Evolutionary conservation across 768 basidiomycete genomes (phyloP), one percentile per base, ranked within the genome.

Genomic region (Calocybe cyanea): DNA sequence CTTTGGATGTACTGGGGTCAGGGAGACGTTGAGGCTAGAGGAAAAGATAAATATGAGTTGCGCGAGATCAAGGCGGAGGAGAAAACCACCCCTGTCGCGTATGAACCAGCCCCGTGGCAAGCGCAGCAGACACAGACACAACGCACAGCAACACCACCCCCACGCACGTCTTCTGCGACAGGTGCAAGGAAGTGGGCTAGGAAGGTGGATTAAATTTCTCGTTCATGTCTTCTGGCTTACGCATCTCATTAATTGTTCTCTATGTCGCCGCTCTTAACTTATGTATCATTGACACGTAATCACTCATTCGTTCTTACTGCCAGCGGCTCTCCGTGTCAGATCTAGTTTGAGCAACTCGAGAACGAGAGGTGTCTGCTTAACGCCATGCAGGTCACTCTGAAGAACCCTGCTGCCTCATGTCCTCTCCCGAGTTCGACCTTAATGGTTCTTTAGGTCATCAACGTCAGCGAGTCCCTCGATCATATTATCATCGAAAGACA

Each of bases 1-100:
- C 73, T 97, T 75, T 86, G 83, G 73, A 64, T 77, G 68, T 97
- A 88, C 63, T 88, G 87, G 86, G 85, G 83, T 10, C 72, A 75
- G 50, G 76, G 73, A 11, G 67, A 60, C 37, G 43, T 46, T 10
- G 52, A 52, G 36, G 56, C 51, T 2, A 52, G 51, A 33, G 60
- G 47, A 3, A 50, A 45, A 36, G 50, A 45, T 14, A 54, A 55
- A 31, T 34, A 54, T 13, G 58, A 54, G 41, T n/a, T 53, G 33
- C 48, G 23, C 5, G 40, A 43, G 17, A 45, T 37, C 4, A 38
- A 53, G 33, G 45, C 44, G 20, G 25, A 28, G 11, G 48, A 48
- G 21, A 52, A 52, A 20, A 57, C 44, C 7, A 39, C 44, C 38
- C 36, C 45, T 19, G 45, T 55, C 4, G 48, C 48, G 9, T 56